phyloP scores from a whole-genome alignment of 257 asterid genomes.

The Leonotis leonurus region DNA sequence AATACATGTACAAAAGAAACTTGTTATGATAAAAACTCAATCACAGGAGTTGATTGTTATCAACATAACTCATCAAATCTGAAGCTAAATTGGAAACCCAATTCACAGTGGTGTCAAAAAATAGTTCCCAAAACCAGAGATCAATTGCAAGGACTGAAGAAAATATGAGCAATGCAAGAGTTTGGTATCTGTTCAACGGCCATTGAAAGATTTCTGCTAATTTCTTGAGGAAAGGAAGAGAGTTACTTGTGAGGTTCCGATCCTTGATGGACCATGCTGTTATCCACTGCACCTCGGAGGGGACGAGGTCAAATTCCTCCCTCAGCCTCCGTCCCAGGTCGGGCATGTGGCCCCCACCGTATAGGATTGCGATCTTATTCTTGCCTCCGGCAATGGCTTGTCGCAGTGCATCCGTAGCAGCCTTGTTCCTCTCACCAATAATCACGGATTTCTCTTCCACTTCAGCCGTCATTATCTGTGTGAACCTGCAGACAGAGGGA shows the following conservation, averaged over 20 bases:
- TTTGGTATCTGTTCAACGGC: slow-evolving; percentile 80
- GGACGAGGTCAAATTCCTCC: slow-evolving; percentile 74
- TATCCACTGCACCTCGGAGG: slow-evolving; percentile 77
- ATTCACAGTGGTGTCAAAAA: slow-evolving; percentile 60
- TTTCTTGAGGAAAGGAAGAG: slow-evolving; percentile 54
- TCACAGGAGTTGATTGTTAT: slow-evolving; percentile 31
- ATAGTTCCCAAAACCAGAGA: slow-evolving; percentile 91
- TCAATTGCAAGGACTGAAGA: slow-evolving; percentile 88
- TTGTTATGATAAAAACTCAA: neutral
- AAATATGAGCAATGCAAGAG: slow-evolving; percentile 77
- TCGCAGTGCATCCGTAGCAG: slow-evolving; percentile 63
- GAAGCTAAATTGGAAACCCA: slow-evolving; percentile 53
- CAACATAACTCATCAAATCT: slow-evolving; percentile 34
- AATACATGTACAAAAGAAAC: slow-evolving; percentile 9
- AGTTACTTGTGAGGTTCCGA: slow-evolving; percentile 33
- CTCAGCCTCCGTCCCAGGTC: slow-evolving; percentile 79
- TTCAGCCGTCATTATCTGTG: slow-evolving; percentile 67
- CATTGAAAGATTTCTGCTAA: slow-evolving; percentile 63
- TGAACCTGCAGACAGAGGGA: slow-evolving; percentile 40
- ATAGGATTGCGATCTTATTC: slow-evolving; percentile 78
- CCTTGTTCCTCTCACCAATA: slow-evolving; percentile 89
- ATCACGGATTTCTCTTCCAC: slow-evolving; percentile 87
- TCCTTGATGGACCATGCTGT: slow-evolving; percentile 88
- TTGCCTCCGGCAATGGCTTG: slow-evolving; percentile 60
- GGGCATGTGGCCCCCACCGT: slow-evolving; percentile 99